These are phyloP conservation scores for Fusarium domesticum DNA, from an alignment of 2,329 filamentous ascomycete genomes.

Conservation along the genomic window DNA sequence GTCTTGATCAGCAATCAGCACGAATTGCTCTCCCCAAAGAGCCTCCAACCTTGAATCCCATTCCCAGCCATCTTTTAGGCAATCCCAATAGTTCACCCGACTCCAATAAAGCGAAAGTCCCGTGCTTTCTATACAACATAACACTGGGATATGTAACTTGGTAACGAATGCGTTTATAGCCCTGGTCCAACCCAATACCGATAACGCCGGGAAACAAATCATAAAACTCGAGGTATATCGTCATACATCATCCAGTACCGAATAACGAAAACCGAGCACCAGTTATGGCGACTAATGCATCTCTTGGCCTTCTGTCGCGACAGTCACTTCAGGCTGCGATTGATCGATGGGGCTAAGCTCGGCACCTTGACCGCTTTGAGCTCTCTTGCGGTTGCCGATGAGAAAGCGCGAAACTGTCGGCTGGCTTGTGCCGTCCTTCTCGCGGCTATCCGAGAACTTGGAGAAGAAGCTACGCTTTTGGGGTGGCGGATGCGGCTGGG, in stretches of 20 bases:
- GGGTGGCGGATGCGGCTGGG: constrained; percentile 24
- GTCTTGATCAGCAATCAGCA: background rate
- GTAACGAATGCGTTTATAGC: constrained; percentile 28
- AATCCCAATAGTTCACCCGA: constrained; percentile 2
- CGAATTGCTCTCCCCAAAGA: background rate
- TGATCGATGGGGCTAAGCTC: constrained; percentile 65
- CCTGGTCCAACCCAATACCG: constrained; percentile 19
- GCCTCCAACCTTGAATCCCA: background rate
- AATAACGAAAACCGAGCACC: constrained; percentile 13
- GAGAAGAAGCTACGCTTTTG: constrained; percentile 71
- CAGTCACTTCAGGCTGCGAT: constrained; percentile 26
- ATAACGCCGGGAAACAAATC: constrained; percentile 26
- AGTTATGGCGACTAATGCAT: constrained; percentile 19
- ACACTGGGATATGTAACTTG: constrained; percentile 14
- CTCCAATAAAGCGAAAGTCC: constrained; percentile 15
- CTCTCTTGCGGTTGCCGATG: constrained; percentile 68
- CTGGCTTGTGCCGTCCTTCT: constrained; percentile 35
- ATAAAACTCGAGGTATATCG: constrained; percentile 25
- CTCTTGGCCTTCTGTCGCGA: constrained; percentile 28
- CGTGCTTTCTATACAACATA: constrained; percentile 11
- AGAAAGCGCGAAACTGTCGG: constrained; percentile 57
- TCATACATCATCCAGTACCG: constrained; percentile 27
- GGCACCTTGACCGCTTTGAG: constrained; percentile 61
- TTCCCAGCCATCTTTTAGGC: background rate
- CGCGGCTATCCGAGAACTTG: constrained; percentile 62